A percentile compares a stretch with the other conserved stretches of the same genome.
phyloP scores from a whole-genome alignment of 148 eudicot genomes.

The Salicornia ramosissima region DNA sequence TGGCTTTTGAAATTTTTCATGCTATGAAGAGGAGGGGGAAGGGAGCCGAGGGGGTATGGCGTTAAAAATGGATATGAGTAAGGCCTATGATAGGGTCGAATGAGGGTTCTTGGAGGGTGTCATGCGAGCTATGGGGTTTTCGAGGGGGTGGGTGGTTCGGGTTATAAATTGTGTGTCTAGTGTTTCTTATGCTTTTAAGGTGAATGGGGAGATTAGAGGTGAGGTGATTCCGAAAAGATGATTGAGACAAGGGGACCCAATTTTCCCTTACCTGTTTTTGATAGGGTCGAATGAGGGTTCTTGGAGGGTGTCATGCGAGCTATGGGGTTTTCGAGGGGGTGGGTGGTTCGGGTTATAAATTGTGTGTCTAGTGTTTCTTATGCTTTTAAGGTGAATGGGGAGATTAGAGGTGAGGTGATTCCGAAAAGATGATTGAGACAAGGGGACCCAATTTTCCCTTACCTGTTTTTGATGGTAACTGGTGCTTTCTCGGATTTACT shows the following conservation, averaged over 20 bases:
- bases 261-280: background rate
- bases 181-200: background rate
- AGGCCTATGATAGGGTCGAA: no score
- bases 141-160: background rate
- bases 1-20: no score
- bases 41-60: background rate
- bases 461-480: background rate
- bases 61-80: no score
- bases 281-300: background rate
- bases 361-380: background rate
- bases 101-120: no score
- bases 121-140: background rate
- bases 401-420: background rate
- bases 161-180: background rate
- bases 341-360: background rate
- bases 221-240: background rate
- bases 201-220: background rate
- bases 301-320: no score
- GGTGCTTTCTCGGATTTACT: background rate
- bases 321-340: background rate
- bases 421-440: background rate
- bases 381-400: background rate
- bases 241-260: background rate
- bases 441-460: background rate
- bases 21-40: background rate